Base-by-base conservation (phyloP, 805 yeast genomes). In the Wickerhamia fluorescens region DNA sequence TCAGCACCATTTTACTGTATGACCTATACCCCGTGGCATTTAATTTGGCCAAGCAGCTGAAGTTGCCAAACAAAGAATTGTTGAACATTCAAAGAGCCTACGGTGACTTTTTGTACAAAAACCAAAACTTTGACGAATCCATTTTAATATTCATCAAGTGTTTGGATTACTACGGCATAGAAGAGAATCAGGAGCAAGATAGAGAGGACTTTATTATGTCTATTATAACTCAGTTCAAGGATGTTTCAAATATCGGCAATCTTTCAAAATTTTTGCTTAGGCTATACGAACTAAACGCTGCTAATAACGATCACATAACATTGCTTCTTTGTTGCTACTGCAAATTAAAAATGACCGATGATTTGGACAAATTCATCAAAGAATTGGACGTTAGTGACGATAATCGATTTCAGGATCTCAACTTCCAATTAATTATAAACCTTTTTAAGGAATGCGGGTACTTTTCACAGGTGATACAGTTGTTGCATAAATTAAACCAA, bases 291-390 rank as follows among this genome's bases (percentile, higher is more conserved):
- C 51, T 64, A 24, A 66, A 69, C 2, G 40, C 68, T 9, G 78
- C 95, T 0, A 71, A 73, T n/a, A 66, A 73, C 17, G 94, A 87
- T 46, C 96, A 89, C 51, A 68, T 86, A 5, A 87, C 95, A 0
- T 54, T 89, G 15, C 60, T 88, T 23, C 53, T 88, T 15, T 80
- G 89, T 36, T 76, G 89, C 28, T 77, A 80, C 44, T 83, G 95
- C 36, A 86, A 87, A 45, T 55, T 85, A 42, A 82, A 79, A 36
- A 68, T 68, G 35, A 66, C 64, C 3, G 70, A 66, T 2, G 77
- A 77, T 26, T 58, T 89, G 16, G 66, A 66, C 21, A 40, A 49
- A 4, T 86, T 84, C 42, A 66, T 85, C 14, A 57, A 66, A 3
- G 45, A 50, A 2, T 43, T 71, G 18, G 54, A 58, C 25, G 35